phyloP scores from a whole-genome alignment of 1,284 basidiomycete genomes.

The Mycena citricolor region DNA sequence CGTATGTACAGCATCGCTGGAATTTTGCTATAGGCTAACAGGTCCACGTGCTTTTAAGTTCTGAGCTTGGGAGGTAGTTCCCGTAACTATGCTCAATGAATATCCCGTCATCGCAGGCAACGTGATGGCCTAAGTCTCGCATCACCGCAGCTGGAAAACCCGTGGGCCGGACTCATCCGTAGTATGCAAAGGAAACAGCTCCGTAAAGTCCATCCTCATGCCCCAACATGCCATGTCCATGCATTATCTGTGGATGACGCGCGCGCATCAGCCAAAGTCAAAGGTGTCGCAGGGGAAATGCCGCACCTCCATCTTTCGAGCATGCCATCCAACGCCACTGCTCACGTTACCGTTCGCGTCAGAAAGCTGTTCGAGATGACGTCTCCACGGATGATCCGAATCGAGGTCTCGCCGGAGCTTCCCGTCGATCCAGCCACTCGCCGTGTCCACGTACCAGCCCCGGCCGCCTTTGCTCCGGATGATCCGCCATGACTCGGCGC shows the following conservation, averaged over 20 bases:
- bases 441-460: slow-evolving; percentile 94
- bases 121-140: too few species aligned
- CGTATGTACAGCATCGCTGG: too few species aligned
- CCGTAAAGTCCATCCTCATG: slow-evolving; percentile 92
- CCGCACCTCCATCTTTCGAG: slow-evolving; percentile 94
- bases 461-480: slow-evolving; percentile 89
- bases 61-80: too few species aligned
- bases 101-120: too few species aligned
- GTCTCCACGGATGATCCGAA: slow-evolving; percentile 62
- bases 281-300: too few species aligned
- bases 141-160: too few species aligned
- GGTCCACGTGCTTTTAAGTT: too few species aligned
- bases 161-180: too few species aligned
- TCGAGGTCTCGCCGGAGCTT: slow-evolving; percentile 63
- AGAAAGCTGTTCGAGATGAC: slow-evolving; percentile 71
- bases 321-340: slow-evolving; percentile 93
- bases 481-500: slow-evolving; percentile 84
- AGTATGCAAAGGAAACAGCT: slow-evolving; percentile 90
- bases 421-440: slow-evolving; percentile 72
- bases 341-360: slow-evolving; percentile 86
- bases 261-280: slow-evolving; percentile 18
- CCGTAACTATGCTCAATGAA: too few species aligned
- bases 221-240: slow-evolving; percentile 88
- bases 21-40: too few species aligned
- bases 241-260: slow-evolving; percentile 55